Evolutionary conservation across 2,329 filamentous ascomycete species (phyloP).

Genomic region (Magnaporthiopsis rhizophila): DNA sequence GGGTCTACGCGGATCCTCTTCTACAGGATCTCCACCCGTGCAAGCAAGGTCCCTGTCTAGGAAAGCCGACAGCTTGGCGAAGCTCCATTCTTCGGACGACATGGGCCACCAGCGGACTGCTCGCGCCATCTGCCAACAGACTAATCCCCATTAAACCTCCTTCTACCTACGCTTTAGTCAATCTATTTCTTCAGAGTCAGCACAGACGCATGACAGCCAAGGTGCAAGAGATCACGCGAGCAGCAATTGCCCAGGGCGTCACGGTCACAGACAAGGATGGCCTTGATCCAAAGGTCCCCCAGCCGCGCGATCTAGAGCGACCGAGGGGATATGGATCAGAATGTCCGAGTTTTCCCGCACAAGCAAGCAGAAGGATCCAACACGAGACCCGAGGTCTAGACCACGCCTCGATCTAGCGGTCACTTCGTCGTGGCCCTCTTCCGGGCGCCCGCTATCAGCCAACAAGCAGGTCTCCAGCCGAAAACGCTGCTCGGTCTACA

Average conservation of each 20-base stretch:
- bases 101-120: neutral
- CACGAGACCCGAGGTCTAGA: too few species aligned
- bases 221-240: too few species aligned
- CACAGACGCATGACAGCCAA: too few species aligned
- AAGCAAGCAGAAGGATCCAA: too few species aligned
- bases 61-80: neutral
- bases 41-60: neutral
- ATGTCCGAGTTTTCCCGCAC: neutral
- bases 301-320: neutral
- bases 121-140: neutral
- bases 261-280: neutral
- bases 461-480: neutral
- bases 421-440: neutral
- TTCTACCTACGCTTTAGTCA: neutral
- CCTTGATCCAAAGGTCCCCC: neutral
- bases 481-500: neutral
- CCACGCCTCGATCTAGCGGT: neutral
- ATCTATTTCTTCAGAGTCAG: neutral
- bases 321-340: neutral
- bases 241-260: neutral
- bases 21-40: too few species aligned
- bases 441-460: too few species aligned
- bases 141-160: neutral
- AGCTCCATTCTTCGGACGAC: too few species aligned
- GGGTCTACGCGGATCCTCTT: neutral